Conservation (phyloP, 345 rosid species). For the Brassica rapa region DNA sequence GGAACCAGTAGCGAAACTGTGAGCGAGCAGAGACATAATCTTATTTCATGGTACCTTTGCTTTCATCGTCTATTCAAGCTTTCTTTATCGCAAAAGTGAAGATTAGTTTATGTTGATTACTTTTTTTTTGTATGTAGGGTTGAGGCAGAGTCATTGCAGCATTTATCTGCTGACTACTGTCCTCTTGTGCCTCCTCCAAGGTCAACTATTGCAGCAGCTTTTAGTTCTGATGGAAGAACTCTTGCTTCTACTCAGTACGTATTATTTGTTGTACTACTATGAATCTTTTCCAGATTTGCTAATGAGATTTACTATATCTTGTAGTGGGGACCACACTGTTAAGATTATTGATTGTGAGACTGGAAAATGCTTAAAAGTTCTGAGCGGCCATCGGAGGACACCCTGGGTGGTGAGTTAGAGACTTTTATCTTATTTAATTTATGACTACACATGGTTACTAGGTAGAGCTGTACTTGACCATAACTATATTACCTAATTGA, state of each 20-base stretch:
- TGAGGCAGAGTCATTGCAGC: slow-evolving; percentile 78
- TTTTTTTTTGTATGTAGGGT: slow-evolving; percentile 54
- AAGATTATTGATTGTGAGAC: slow-evolving; percentile 88
- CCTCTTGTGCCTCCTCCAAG: slow-evolving; percentile 92
- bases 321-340: slow-evolving; percentile 96
- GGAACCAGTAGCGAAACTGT: slow-evolving; percentile 45
- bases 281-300: slow-evolving; percentile 17
- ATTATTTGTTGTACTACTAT: slow-evolving; percentile 2
- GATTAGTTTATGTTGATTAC: background rate
- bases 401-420: slow-evolving; percentile 94
- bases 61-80: slow-evolving; percentile 13
- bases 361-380: slow-evolving; percentile 89
- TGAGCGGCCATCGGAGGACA: slow-evolving; percentile 92
- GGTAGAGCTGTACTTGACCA: slow-evolving; percentile 4
- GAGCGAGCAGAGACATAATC: slow-evolving; percentile 66
- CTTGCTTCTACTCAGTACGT: slow-evolving; percentile 93
- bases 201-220: slow-evolving; percentile 98
- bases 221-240: slow-evolving; percentile 85
- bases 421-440: slow-evolving; percentile 16
- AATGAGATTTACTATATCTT: slow-evolving; percentile 29
- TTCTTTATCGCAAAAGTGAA: slow-evolving; percentile 12
- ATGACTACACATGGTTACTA: slow-evolving; percentile 11
- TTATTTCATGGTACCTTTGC: slow-evolving; percentile 67
- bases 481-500: background rate
- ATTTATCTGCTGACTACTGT: slow-evolving; percentile 85